Conservation (phyloP, 2,329 filamentous ascomycete species). For the Monosporascus sp. region DNA sequence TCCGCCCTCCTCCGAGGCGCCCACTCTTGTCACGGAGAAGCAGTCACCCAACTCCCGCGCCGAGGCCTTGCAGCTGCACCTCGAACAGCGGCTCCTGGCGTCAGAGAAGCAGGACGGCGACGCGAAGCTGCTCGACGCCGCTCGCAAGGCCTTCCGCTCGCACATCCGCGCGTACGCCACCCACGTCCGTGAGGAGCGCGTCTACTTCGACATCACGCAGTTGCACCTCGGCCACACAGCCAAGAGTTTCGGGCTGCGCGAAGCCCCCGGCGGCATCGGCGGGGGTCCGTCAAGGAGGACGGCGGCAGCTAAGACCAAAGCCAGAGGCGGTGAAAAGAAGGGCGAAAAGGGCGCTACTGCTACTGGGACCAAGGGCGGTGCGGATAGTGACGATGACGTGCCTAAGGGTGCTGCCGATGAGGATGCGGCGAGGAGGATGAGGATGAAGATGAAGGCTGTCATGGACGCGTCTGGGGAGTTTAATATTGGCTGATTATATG, state of each 20-base stretch:
- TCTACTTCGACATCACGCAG: slow-evolving; percentile 85
- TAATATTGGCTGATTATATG: slow-evolving; percentile 51
- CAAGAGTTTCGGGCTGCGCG: slow-evolving; percentile 86
- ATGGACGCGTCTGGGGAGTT: slow-evolving; percentile 59
- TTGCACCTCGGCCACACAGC: slow-evolving; percentile 89
- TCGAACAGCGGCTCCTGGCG: slow-evolving; percentile 53
- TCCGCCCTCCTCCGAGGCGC: slow-evolving; percentile 54
- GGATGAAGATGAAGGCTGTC: slow-evolving; percentile 55
- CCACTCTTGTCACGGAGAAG: slow-evolving; percentile 33
- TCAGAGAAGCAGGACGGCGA: slow-evolving; percentile 18
- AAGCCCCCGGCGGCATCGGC: slow-evolving; percentile 80
- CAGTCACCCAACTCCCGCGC: slow-evolving; percentile 43
- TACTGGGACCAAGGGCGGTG: not conserved
- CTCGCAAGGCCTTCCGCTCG: slow-evolving; percentile 80
- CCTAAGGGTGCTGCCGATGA: slow-evolving; percentile 43
- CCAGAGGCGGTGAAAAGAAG: slow-evolving; percentile 22
- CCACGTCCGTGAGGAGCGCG: slow-evolving; percentile 77
- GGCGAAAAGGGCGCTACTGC: slow-evolving; percentile 11
- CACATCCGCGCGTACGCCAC: slow-evolving; percentile 94
- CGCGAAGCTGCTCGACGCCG: slow-evolving; percentile 68
- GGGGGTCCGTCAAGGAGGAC: slow-evolving; percentile 45
- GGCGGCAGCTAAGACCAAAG: slow-evolving; percentile 31
- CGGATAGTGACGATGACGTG: slow-evolving; percentile 24
- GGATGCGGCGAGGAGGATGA: slow-evolving; percentile 58
- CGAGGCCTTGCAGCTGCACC: slow-evolving; percentile 53